These are phyloP conservation scores for Penicillium aurantiogriseum DNA, from an alignment of 2,329 filamentous ascomycete species.

Conservation along the genomic window DNA sequence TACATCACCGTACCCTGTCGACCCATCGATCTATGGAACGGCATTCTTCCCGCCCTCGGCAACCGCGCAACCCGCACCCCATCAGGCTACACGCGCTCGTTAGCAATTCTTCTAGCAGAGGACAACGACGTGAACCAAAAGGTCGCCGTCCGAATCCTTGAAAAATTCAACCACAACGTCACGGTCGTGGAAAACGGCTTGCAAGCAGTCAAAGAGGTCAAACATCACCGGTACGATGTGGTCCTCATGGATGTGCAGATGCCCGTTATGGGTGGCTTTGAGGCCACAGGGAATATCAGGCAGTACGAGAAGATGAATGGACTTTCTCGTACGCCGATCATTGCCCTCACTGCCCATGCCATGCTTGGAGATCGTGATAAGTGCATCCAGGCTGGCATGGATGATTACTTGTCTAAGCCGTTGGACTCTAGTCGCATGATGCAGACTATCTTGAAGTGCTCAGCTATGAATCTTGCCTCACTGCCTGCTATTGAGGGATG, in stretches of 20 bases:
- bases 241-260: constrained; percentile 98
- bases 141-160: constrained; percentile 87
- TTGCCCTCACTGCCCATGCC: constrained; percentile 88
- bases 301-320: constrained; percentile 79
- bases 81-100: constrained; percentile 86
- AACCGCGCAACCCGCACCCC: constrained; percentile 85
- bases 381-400: constrained; percentile 95
- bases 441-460: constrained; percentile 25
- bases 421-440: constrained; percentile 90
- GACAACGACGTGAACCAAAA: constrained; percentile 95
- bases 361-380: constrained; percentile 96
- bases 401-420: constrained; percentile 92
- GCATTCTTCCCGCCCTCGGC: constrained; percentile 87
- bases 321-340: constrained; percentile 79
- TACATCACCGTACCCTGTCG: constrained; percentile 96
- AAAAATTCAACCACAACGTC: constrained; percentile 72
- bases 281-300: constrained; percentile 87
- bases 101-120: constrained; percentile 87
- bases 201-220: constrained; percentile 65
- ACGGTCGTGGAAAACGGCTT: constrained; percentile 82
- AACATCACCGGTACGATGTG: constrained; percentile 83
- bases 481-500: constrained; percentile 5
- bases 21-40: constrained; percentile 86
- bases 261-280: constrained; percentile 96
- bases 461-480: constrained; percentile 18